A percentile compares a stretch with the other conserved stretches of the same genome.
Evolutionary conservation across 495 filamentous ascomycete species (phyloP).

Genomic region (Pseudoneurospora amorphoporcata): DNA sequence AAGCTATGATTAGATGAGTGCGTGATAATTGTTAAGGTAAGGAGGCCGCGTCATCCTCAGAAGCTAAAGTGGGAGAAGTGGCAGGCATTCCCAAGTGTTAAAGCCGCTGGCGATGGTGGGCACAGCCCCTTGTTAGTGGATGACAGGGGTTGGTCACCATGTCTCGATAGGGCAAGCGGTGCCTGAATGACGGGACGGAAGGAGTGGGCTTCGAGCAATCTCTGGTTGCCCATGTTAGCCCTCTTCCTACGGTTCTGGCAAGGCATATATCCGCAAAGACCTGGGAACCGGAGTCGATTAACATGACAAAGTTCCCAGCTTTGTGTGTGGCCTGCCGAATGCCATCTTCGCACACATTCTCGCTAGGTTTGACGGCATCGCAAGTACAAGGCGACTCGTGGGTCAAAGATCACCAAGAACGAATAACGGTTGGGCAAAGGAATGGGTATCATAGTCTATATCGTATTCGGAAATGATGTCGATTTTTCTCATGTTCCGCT

Average conservation of each 20-base stretch:
- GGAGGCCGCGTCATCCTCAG: neutral
- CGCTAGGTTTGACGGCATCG: constrained; percentile 5
- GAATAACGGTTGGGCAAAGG: neutral
- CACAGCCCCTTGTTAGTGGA: neutral
- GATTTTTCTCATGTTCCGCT: neutral
- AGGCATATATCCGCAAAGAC: neutral
- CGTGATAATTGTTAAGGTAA: neutral
- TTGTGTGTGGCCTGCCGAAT: constrained; percentile 5
- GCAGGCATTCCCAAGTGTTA: neutral
- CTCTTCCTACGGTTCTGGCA: neutral
- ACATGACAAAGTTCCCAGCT: neutral
- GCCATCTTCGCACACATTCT: constrained; percentile 6
- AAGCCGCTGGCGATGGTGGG: neutral
- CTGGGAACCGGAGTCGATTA: neutral
- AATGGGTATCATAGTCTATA: neutral
- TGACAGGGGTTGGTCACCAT: neutral
- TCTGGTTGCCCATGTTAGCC: neutral
- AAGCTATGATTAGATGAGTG: neutral
- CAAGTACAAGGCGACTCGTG: neutral
- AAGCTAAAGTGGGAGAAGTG: neutral
- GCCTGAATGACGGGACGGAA: neutral
- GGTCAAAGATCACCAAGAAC: neutral
- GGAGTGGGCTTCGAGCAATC: neutral
- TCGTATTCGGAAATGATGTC: neutral
- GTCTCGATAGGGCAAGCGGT: neutral